phyloP scores from a whole-genome alignment of 2,329 filamentous ascomycete genomes.

The Penicillium italicum region DNA sequence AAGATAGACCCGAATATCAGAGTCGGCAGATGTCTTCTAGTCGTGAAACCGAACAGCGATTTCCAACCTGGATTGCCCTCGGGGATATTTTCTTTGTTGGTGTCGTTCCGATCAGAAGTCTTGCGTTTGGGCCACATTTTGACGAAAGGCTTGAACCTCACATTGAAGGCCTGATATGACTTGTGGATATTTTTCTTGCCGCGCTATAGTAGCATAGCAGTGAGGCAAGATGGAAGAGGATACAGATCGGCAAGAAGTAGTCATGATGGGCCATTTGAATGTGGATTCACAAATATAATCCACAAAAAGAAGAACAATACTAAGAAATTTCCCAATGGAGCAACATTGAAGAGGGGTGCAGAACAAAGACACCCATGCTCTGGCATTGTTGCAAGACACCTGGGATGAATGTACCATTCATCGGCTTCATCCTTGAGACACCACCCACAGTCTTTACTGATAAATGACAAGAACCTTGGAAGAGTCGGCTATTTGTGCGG shows the following conservation, averaged over 20 bases:
- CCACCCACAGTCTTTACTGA: neutral
- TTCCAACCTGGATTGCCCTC: conserved; percentile 41
- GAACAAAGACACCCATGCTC: conserved; percentile 17
- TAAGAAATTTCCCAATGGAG: conserved; percentile 16
- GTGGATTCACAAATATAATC: neutral
- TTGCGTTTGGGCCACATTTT: neutral
- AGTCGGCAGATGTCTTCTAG: conserved; percentile 54
- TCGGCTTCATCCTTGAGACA: neutral
- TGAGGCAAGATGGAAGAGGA: neutral
- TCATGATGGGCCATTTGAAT: neutral
- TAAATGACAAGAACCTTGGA: too few relatives aligned
- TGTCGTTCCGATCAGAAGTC: neutral
- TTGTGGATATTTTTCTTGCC: neutral
- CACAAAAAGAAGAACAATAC: conserved; percentile 16
- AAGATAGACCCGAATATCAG: conserved; percentile 55
- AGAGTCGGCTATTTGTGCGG: too few relatives aligned
- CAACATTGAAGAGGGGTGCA: conserved; percentile 23
- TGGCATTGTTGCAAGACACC: conserved; percentile 22
- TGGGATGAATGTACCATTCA: neutral
- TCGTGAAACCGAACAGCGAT: conserved; percentile 70
- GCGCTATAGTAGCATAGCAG: neutral
- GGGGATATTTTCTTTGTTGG: neutral
- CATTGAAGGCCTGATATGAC: neutral
- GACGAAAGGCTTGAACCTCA: neutral
- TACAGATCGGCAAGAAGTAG: neutral